A percentile compares a stretch with the other conserved stretches of the same genome.
These are phyloP conservation scores for Setaria italica DNA, from an alignment of 202 grass and related monocot species.

Conservation along the genomic window DNA sequence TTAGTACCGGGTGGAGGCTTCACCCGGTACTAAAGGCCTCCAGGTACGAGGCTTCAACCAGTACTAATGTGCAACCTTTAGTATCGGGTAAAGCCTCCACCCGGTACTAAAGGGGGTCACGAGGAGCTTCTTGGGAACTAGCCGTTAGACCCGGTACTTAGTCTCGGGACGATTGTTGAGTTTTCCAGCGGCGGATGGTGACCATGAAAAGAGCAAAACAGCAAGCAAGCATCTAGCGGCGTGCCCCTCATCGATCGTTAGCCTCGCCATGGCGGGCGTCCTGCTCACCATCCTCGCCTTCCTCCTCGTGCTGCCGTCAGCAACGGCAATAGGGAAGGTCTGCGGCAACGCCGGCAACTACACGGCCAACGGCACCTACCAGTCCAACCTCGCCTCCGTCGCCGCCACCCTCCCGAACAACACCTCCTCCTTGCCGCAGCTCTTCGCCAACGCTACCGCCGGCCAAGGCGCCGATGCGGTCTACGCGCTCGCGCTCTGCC, in stretches of 20 bases:
- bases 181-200: neutral
- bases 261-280: conserved; percentile 22
- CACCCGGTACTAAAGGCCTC: no score
- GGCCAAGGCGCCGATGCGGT: conserved; percentile 14
- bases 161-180: no score
- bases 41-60: no score
- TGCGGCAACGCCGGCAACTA: conserved; percentile 52
- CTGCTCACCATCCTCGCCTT: neutral
- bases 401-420: conserved; percentile 38
- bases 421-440: conserved; percentile 31
- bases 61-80: no score
- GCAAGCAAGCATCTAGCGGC: neutral
- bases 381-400: conserved; percentile 58
- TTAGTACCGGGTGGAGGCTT: no score
- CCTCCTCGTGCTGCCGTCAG: conserved; percentile 8
- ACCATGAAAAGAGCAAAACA: neutral
- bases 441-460: conserved; percentile 47
- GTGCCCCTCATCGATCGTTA: no score
- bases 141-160: no score
- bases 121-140: no score
- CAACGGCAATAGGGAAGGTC: neutral
- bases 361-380: conserved; percentile 57
- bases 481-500: conserved; percentile 45
- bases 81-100: no score
- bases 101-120: no score